Evolutionary conservation across 371 early-diverging fungal genomes (phyloP), one percentile per base, ranked within the genome.

Genomic region (Syncephalastrum contaminatum): DNA sequence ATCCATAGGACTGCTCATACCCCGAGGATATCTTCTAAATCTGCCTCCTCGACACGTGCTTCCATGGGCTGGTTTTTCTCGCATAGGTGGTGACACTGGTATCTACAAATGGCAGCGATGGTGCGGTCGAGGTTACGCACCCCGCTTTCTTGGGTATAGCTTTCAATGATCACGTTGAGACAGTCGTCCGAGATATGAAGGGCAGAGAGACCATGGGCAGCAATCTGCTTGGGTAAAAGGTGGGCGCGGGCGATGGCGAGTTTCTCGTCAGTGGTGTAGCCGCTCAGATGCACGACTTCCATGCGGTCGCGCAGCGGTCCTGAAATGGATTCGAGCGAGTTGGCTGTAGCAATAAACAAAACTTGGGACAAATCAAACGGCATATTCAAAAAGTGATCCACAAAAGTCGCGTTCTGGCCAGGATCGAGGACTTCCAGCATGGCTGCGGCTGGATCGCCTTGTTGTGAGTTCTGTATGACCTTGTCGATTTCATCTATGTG

Each of bases 361-460:
- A 92, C 87, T 54, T 90, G 80, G 24, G 90, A 90, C 4, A 95
- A 76, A 56, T 95, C 94, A 54, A 89, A 87, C 1, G 92, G 90
- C 21, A 91, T 76, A 61, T 86, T 87, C 27, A 95, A 55, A 66
- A 89, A 95, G 61, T 93, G 92, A 57, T 95, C 95, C 19, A 77
- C 75, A 67, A 83, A 83, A 1, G 80, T 80, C 19, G 64, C 63
- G 63, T 92, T 93, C 66, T 95, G 95, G 43, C 90, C 93, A 7
- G 92, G 91, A 63, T 95, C 95, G 45, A 95, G 68, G 3, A 92
- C 92, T 66, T 95, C 95, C 24, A 95, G 69, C 49, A 95, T 69
- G 1, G 93, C 94, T 15, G 92, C 86, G 2, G 84, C 80, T 56
- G 95, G 94, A 66, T 95, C 91, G 10, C 93, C 93, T 27, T 91